Base-by-base conservation (phyloP, 257 asterid species). In the Solanum dulcamara region DNA sequence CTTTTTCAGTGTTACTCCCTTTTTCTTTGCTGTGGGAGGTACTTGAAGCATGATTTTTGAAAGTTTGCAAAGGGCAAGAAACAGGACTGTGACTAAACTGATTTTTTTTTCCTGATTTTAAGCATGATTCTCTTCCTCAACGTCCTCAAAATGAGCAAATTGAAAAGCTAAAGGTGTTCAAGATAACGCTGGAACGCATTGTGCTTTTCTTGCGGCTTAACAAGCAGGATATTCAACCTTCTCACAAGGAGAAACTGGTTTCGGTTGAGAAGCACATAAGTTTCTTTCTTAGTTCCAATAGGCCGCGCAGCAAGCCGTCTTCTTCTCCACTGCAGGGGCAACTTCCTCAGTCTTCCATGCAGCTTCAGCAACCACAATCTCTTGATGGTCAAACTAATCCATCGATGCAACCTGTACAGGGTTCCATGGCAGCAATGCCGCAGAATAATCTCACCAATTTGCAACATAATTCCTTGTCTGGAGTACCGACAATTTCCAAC, bases 341-440 rank as follows among this genome's bases (percentile, higher is more conserved):
- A 87, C 89, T 88, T 72, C 53, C 90, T 37, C 98, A n/a, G n/a
- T n/a, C 96, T 88, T 92, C 91, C 86, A 88, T 91, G 93, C 97
- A 93, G 85, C 80, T 92, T 75, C 97, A 89, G 86, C 94, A 93
- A 90, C 89, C 92, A 84, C 97, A 92, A 81, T 86, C 93, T 88
- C 96, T 83, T 85, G 98, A 96, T 68, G 93, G 90, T 89, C 98
- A 93, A 92, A 91, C 92, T 90, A 96, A 89, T 87, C 80, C 93
- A 33, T 96, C 94, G 90, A 88, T 89, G 95, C 98, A 93, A 86
- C 81, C 93, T 48, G 86, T 92, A 48, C 97, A 92, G 80, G 89
- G 92, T 87, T 87, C 93, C 10, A 81, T 87, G 74, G 88, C 93
- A 90, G 64, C 60, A 7, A 53, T 7, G 86, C 89, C 84, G 40